These are phyloP conservation scores for Tolypocladium endophyticum DNA, from an alignment of 2,329 filamentous ascomycete species.

Conservation along the genomic window DNA sequence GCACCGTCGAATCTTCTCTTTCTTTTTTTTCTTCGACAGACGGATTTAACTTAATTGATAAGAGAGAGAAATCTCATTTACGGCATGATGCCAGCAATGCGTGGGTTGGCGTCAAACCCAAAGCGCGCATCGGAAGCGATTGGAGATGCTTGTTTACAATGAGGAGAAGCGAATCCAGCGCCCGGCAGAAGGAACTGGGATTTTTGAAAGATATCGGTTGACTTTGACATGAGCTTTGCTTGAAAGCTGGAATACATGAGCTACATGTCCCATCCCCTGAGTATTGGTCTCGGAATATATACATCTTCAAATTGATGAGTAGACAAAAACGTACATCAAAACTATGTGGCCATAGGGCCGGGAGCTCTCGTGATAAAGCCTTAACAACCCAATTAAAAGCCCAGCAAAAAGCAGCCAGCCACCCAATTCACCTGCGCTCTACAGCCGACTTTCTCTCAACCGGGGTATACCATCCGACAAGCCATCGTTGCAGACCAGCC, in stretches of 20 bases:
- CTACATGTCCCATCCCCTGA: background rate
- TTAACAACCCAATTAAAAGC: background rate
- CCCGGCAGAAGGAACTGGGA: background rate
- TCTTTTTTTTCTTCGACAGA: background rate
- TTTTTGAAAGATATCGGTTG: background rate
- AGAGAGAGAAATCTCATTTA: background rate
- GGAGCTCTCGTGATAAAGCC: background rate
- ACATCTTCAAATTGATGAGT: background rate
- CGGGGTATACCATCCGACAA: background rate
- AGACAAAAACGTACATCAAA: background rate
- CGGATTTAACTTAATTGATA: background rate
- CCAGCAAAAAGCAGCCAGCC: background rate
- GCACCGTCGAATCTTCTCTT: background rate
- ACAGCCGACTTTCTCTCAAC: background rate
- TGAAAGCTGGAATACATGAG: background rate
- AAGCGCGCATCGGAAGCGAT: background rate
- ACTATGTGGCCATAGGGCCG: background rate
- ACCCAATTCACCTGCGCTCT: background rate
- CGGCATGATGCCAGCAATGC: background rate
- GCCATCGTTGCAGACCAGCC: background rate
- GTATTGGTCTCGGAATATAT: background rate
- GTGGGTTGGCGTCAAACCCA: background rate
- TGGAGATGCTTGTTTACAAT: background rate
- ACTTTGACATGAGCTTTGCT: background rate
- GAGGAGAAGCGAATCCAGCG: background rate